Base-by-base conservation (phyloP, 1,284 basidiomycete species). In the Abortiporus biennis region DNA sequence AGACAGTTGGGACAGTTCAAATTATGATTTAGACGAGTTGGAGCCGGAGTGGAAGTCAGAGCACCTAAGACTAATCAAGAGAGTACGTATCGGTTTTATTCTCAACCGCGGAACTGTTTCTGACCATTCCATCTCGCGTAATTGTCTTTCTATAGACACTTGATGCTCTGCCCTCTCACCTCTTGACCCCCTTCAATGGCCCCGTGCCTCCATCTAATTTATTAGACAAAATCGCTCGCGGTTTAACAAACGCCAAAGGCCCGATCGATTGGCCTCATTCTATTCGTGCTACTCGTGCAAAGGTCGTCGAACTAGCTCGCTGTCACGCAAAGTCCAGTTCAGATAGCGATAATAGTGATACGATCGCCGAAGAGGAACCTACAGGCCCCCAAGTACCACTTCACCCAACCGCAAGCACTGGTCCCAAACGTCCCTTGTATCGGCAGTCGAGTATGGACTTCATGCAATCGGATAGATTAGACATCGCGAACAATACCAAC, bases 391-490 rank as follows among this genome's bases (percentile, higher is more conserved):
- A 66, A 39, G 64, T 68, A 25, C 50, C 50, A 38, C 57, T 65
- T 12, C 66, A 67, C 48, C 55, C 59, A 38, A 68, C 67, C 4
- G 71, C 68, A 29, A 71, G 71, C 53, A 65, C 64, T 23, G 63
- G 49, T 48, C 55, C 58, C 29, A 72, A 69, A 47, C 73, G 79
- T 15, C 80, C 80, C 9, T 64, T 87, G 23, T 85, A 85, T 59
- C 71, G 83, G 47, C 85, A 86, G 64, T 86, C 83, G 27, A 86
- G 84, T 59, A 89, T 88, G 86, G 86, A 90, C 55, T 88, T 87
- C 53, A 74, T 89, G 61, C 74, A 74, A 49, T 50, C 60, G 16
- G 57, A 59, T 30, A 65, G 64, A 45, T 55, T 63, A 45, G 72
- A 76, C 48, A 52, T 71, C 52, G 69, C 71, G 49, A 70, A 73